Base-by-base conservation (phyloP, 768 basidiomycete genomes). In the Mycena alexandri region DNA sequence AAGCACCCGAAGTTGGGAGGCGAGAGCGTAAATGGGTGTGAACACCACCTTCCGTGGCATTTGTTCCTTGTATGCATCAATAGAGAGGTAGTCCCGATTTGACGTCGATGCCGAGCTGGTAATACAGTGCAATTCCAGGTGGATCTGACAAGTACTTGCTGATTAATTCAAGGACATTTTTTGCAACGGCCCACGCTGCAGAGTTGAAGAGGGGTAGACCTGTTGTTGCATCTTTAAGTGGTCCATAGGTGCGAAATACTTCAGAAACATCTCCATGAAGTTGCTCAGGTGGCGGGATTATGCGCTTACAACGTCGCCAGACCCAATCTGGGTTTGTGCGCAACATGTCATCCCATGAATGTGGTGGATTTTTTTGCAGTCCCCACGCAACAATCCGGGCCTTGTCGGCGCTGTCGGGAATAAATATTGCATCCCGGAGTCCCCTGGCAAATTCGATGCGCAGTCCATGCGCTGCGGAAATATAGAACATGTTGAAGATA, bases 21-120 rank as follows among this genome's bases (percentile, higher is more conserved):
- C 57, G 64, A 38, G 73, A 55, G 1, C 63, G 67, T 11, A 80
- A 65, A 58, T 77, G 77, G 0, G 73, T 75, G 58, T 83, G 80
- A 4, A 83, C 76, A 12, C 77, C 78, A 24, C 81, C 79, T 68
- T 82, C 77, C 3, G 76, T 76, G 16, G 56, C 61, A 25, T 81
- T 81, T 11, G 81, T 81, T 0, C 79, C 79, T 5, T 73, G 63
- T 1, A 71, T 43, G 61, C 79, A 79, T 0, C 69, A 61, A 36
- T 77, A 79, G 6, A 78, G 65, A 2, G 75, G 70, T 1, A 78
- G 64, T 14, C 69, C 73, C 33, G 60, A 58, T 33, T 74, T 74
- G 29, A 29, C 5, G 21, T 78, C 76, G 19, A 68, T 13, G 2
- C 73, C 72, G 5, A 72, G 6, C 0, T 58, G 8, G 6, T 47